Evolutionary conservation across 2,329 filamentous ascomycete species (phyloP).

Genomic region (Sphaerulina vaccinii): DNA sequence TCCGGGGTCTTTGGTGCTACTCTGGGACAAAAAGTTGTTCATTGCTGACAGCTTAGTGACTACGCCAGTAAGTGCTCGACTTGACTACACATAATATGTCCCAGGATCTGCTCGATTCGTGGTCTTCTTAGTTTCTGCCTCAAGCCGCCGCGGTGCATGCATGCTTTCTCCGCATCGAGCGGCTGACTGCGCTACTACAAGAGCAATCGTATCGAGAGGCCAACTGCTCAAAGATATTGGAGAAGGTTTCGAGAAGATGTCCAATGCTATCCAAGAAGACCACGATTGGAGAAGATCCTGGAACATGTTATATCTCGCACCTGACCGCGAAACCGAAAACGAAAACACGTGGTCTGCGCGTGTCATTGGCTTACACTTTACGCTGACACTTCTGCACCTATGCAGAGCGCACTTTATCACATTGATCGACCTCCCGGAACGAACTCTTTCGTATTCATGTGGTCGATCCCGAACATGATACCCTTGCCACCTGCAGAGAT

Average conservation of each 20-base stretch:
- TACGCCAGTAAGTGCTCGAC: slow-evolving; percentile 52
- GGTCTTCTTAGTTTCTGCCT: too few relatives aligned
- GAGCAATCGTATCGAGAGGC: too few relatives aligned
- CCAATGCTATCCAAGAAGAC: too few relatives aligned
- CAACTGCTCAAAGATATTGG: too few relatives aligned
- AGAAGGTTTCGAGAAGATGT: too few relatives aligned
- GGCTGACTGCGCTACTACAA: too few relatives aligned
- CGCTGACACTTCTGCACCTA: not conserved
- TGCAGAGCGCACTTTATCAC: slow-evolving; percentile 39
- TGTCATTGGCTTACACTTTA: not conserved
- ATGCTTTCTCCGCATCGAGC: too few relatives aligned
- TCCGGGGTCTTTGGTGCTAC: slow-evolving; percentile 67
- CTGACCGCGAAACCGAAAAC: not conserved
- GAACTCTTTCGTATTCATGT: slow-evolving; percentile 67
- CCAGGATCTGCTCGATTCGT: too few relatives aligned
- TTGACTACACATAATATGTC: not conserved
- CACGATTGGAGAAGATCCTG: too few relatives aligned
- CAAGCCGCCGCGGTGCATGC: too few relatives aligned
- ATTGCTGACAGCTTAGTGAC: slow-evolving; percentile 76
- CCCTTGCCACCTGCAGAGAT: slow-evolving; percentile 66
- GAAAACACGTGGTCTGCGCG: not conserved
- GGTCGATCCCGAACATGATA: slow-evolving; percentile 73
- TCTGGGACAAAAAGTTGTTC: slow-evolving; percentile 63
- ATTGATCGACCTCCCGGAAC: slow-evolving; percentile 46
- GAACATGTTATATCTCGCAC: too few relatives aligned